Evolutionary conservation across 1,139 yeast genomes (phyloP).

Genomic region (Diutina pseudorugosa): DNA sequence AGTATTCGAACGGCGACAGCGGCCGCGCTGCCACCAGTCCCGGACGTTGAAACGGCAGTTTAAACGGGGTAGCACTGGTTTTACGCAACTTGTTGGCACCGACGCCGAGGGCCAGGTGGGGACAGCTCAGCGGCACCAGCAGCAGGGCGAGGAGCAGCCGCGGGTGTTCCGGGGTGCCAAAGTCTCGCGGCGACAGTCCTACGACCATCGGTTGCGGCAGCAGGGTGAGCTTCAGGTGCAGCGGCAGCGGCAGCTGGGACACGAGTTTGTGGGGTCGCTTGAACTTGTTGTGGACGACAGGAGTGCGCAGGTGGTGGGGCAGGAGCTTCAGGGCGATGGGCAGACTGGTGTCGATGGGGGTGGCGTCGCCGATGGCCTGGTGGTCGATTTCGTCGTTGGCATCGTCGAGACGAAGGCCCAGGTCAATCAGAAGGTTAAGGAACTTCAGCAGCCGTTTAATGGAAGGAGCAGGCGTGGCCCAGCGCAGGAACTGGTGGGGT

Average conservation of each 20-base stretch:
- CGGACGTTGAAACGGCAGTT: constrained; percentile 1
- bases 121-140: constrained; percentile 4
- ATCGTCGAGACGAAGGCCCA: constrained; percentile 7
- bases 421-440: background rate
- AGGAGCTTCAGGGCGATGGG: constrained; percentile 5
- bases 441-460: background rate
- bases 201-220: constrained; percentile 1
- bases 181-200: background rate
- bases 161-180: background rate
- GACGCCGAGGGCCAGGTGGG: background rate
- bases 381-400: constrained; percentile 7
- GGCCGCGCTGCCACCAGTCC: background rate
- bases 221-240: constrained; percentile 29
- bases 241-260: constrained; percentile 34
- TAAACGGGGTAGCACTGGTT: constrained; percentile 3
- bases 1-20: constrained; percentile 13
- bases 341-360: constrained; percentile 10
- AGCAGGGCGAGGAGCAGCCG: background rate
- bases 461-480: background rate
- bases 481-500: background rate
- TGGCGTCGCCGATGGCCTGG: constrained; percentile 15
- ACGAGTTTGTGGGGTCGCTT: constrained; percentile 37
- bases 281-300: constrained; percentile 19
- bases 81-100: constrained; percentile 2
- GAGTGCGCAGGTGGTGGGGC: constrained; percentile 10